A percentile compares a stretch with the other conserved stretches of the same genome.
phyloP scores from a whole-genome alignment of 257 asterid genomes.

The Przewalskia tangutica region DNA sequence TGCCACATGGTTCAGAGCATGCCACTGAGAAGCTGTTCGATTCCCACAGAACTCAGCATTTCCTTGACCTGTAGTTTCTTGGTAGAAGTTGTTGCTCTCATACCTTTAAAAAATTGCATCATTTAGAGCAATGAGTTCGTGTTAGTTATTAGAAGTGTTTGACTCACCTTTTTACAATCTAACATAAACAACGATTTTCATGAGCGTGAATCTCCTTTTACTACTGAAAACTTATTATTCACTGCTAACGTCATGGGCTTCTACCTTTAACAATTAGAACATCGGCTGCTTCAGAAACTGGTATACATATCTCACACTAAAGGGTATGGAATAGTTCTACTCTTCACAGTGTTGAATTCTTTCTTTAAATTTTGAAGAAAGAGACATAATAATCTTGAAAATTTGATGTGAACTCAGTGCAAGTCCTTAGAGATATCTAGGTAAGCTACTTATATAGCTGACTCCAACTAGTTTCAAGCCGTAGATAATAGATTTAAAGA shows the following conservation, averaged over 20 bases:
- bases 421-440: neutral
- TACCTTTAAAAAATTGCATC: constrained; percentile 28
- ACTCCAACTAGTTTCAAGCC: neutral
- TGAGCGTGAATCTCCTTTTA: neutral
- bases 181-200: neutral
- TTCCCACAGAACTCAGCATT: constrained; percentile 53
- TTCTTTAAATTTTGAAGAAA: neutral
- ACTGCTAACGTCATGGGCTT: neutral
- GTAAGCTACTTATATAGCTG: neutral
- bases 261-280: neutral
- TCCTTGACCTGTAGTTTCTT: constrained; percentile 58
- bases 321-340: neutral
- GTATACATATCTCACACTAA: neutral
- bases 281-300: neutral
- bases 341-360: neutral
- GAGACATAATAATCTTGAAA: neutral
- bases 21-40: constrained; percentile 33
- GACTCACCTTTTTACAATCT: neutral
- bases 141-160: neutral
- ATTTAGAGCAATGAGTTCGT: neutral
- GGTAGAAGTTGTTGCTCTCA: constrained; percentile 65
- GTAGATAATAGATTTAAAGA: neutral
- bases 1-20: constrained; percentile 28
- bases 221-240: neutral
- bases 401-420: neutral